Evolutionary conservation across 495 filamentous ascomycete species (phyloP).

Genomic region (Hypoxylon crocopeplum): DNA sequence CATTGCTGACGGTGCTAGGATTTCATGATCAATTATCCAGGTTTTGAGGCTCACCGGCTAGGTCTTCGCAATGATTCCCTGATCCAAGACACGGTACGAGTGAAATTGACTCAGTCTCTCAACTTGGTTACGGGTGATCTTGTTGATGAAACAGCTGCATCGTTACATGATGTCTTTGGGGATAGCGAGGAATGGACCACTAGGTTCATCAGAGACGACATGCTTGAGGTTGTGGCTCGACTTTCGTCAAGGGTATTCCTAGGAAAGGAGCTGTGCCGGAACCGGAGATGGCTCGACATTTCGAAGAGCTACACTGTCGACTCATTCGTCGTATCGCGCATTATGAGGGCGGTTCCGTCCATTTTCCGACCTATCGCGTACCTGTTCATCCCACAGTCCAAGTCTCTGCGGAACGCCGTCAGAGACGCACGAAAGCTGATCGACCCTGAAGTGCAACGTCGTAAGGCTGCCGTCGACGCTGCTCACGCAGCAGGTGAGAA

Average conservation of each 20-base stretch:
- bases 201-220: constrained; percentile 30
- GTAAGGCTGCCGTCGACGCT: constrained; percentile 37
- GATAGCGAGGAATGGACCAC: constrained; percentile 29
- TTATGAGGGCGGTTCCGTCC: constrained; percentile 45
- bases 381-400: constrained; percentile 41
- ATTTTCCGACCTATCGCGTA: constrained; percentile 47
- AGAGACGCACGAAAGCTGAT: constrained; percentile 45
- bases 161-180: constrained; percentile 49
- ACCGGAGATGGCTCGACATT: constrained; percentile 54
- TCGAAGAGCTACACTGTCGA: constrained; percentile 51
- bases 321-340: constrained; percentile 38
- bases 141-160: constrained; percentile 49
- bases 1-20: constrained; percentile 36
- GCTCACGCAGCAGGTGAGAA: constrained; percentile 38
- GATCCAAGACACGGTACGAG: constrained; percentile 50
- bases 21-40: constrained; percentile 55
- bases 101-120: constrained; percentile 57
- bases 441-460: constrained; percentile 40
- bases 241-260: constrained; percentile 57
- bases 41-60: constrained; percentile 53
- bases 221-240: constrained; percentile 53
- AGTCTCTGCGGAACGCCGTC: constrained; percentile 37
- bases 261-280: constrained; percentile 50
- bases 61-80: constrained; percentile 27
- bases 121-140: constrained; percentile 50